phyloP scores from a whole-genome alignment of 2,329 filamentous ascomycete genomes.

The Neobulgaria alba region DNA sequence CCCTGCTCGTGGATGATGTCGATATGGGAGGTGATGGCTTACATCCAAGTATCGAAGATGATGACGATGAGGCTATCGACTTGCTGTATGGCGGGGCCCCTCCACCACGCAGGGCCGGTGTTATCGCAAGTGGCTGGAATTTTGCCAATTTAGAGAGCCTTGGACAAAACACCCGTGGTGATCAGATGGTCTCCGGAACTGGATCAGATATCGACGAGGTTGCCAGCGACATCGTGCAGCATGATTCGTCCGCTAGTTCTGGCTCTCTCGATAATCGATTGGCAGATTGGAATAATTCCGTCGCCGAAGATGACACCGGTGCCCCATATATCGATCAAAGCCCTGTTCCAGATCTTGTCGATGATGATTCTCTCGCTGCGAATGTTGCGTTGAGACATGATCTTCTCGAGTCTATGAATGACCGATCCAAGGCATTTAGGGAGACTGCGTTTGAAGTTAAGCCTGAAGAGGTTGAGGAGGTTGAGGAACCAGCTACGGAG shows the following conservation, averaged over 20 bases:
- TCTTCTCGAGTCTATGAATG: constrained; percentile 9
- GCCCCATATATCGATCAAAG: constrained; percentile 16
- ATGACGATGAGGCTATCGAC: constrained; percentile 18
- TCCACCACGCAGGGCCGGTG: constrained; percentile 3
- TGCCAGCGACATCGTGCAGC: constrained; percentile 24
- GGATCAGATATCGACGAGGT: constrained; percentile 21
- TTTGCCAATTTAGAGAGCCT: constrained; percentile 8
- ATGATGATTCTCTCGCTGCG: constrained; percentile 11
- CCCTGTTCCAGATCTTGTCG: constrained; percentile 24
- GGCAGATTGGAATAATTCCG: constrained; percentile 21
- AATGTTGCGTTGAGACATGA: constrained; percentile 13
- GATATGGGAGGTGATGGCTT: constrained; percentile 17
- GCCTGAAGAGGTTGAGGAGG: constrained; percentile 14
- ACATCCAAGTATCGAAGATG: constrained; percentile 23
- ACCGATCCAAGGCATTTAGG: background rate
- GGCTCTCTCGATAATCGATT: constrained; percentile 15
- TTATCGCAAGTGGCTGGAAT: constrained; percentile 9
- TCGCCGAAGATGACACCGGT: constrained; percentile 15
- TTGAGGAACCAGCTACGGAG: constrained; percentile 24
- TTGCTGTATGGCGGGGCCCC: constrained; percentile 7
- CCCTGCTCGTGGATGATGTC: constrained; percentile 8
- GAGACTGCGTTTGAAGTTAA: constrained; percentile 9
- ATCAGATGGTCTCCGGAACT: constrained; percentile 20
- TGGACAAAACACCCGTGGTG: constrained; percentile 6
- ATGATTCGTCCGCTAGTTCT: constrained; percentile 24